Percentiles rank a stretch among this genome's conserved stretches.
These are phyloP conservation scores for Aspergillus mulundensis DNA, from an alignment of 495 filamentous ascomycete genomes.

Conservation along the genomic window DNA sequence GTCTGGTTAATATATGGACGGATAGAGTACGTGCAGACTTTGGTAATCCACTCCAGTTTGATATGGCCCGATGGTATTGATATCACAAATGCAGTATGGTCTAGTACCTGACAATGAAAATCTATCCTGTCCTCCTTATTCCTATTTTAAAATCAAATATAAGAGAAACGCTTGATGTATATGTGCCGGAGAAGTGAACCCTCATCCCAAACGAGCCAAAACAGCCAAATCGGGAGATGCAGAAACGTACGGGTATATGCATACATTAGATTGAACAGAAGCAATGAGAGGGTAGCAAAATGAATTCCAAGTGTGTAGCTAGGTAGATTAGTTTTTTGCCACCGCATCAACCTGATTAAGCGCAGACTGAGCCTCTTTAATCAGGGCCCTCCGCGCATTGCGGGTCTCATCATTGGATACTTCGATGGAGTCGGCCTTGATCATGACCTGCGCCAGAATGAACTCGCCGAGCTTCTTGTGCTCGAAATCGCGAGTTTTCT, in stretches of 20 bases:
- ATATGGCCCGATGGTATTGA: too few relatives aligned
- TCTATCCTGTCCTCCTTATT: background rate
- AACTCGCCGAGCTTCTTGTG: constrained; percentile 79
- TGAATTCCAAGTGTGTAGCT: background rate
- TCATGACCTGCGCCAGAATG: constrained; percentile 72
- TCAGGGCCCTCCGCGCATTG: constrained; percentile 65
- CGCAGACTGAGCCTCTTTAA: constrained; percentile 66
- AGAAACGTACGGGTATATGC: background rate
- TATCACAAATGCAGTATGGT: background rate
- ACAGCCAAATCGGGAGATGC: background rate
- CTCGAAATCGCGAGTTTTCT: constrained; percentile 67
- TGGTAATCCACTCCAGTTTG: too few relatives aligned
- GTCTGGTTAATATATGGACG: too few relatives aligned
- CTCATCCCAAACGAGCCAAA: background rate
- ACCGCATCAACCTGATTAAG: constrained; percentile 60
- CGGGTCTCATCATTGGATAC: constrained; percentile 63
- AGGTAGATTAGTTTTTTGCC: constrained; percentile 26
- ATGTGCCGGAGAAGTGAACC: background rate
- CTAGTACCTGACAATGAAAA: background rate
- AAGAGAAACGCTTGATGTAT: background rate
- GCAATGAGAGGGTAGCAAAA: background rate
- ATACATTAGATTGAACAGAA: background rate
- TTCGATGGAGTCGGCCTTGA: constrained; percentile 85
- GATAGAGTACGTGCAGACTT: too few relatives aligned
- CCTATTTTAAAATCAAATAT: background rate